Base-by-base conservation (phyloP, 441 rosid genomes). In the Raphanus hybrid region DNA sequence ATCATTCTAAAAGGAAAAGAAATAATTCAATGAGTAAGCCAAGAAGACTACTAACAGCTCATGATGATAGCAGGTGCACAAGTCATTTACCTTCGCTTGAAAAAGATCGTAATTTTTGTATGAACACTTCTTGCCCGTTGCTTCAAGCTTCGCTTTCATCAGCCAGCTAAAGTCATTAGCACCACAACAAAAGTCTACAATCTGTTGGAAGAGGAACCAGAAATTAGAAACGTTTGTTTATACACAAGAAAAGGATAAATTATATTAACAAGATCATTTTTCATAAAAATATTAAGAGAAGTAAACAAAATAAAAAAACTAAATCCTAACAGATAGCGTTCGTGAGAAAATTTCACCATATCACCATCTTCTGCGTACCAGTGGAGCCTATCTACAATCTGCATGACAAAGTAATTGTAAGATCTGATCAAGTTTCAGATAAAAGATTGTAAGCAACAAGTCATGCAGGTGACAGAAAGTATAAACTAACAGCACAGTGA, bases 151-250 rank as follows among this genome's bases (percentile, higher is more conserved):
- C 76, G 45, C 71, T 75, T 88, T 92, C 97, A 90, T 86, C 67
- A 90, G 78, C 71, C 86, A 81, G 77, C 99, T 93, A 74, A 95
- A 95, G 82, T 95, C 97, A 84, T 95, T 95, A 67, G 98, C 89
- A 67, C 99, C 99, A 73, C 99, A 95, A 70, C 98, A 95, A 84
- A 92, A 91, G 84, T 95, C 99, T 20, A 95, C 95, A 76, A 93
- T 79, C 99, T 95, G 93, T 78, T 78, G 73, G 75, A 8, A 59
- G 60, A 76, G 60, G 81, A 39, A 79, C 73, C 8, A 83, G 52
- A 52, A 74, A 75, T 60, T 58, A 78, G 68, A 11, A 69, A 76
- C 61, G 71, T 75, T 57, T 69, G 8, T 74, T 67, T 39, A 69
- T 8, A 41, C 55, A 63, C 67, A 73, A 59, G 64, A 77, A 27